Percentiles rank a stretch among this genome's conserved stretches.
phyloP scores from a whole-genome alignment of 768 basidiomycete species.

The Hydnum rufescens region DNA sequence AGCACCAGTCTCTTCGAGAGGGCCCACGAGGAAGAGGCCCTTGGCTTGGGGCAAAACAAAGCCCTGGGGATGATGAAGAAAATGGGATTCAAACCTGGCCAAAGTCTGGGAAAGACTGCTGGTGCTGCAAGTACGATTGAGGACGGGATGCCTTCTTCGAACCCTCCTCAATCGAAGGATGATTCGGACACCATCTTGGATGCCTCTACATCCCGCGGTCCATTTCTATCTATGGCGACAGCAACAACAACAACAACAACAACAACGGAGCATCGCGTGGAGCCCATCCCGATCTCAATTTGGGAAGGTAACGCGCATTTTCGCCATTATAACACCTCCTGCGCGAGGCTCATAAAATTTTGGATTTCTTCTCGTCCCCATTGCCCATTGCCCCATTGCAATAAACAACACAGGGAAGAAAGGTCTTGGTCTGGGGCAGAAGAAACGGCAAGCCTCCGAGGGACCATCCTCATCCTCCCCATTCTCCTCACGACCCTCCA shows the following conservation, averaged over 20 bases:
- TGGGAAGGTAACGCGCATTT: conserved; percentile 54
- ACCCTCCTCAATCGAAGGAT: too few relatives aligned
- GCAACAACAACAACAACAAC: not conserved
- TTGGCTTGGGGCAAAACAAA: conserved; percentile 40
- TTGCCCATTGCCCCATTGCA: not conserved
- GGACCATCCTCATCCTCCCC: not conserved
- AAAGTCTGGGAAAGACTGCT: conserved; percentile 34
- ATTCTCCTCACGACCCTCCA: conserved; percentile 1
- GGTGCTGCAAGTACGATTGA: not conserved
- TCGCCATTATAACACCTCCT: not conserved
- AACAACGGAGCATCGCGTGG: conserved; percentile 31
- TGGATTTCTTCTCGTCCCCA: too few relatives aligned
- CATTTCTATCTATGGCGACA: too few relatives aligned
- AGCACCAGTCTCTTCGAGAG: conserved; percentile 23
- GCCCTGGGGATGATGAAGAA: conserved; percentile 82
- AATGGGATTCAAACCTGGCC: conserved; percentile 81
- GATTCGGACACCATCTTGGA: not conserved
- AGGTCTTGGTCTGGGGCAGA: conserved; percentile 36
- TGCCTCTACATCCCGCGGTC: conserved; percentile 1
- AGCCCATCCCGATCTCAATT: conserved; percentile 58
- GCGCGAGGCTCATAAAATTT: too few relatives aligned
- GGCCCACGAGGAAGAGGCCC: conserved; percentile 37
- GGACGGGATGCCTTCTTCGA: conserved; percentile 31
- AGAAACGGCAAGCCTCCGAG: not conserved
- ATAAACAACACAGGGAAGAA: conserved; percentile 35